Evolutionary conservation across 2,329 filamentous ascomycete species (phyloP).

Genomic region (Fusarium verrucosum): DNA sequence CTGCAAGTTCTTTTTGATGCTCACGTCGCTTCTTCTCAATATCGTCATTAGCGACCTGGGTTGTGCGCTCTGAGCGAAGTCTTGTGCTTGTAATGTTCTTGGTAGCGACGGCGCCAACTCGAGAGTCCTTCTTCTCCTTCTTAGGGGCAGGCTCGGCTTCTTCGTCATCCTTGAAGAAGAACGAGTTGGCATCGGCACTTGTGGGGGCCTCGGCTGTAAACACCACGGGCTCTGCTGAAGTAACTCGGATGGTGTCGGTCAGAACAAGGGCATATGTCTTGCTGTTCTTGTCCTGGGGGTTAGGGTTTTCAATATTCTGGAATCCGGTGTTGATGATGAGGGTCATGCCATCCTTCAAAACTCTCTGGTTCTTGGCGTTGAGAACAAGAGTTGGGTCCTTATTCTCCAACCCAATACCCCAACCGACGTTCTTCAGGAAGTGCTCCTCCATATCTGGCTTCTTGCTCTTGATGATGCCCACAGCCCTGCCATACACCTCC

Average conservation of each 20-base stretch:
- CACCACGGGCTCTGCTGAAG: constrained; percentile 78
- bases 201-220: constrained; percentile 94
- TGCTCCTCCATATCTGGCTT: constrained; percentile 96
- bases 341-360: constrained; percentile 96
- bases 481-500: constrained; percentile 90
- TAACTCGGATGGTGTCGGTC: constrained; percentile 92
- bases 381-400: constrained; percentile 84
- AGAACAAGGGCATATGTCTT: constrained; percentile 89
- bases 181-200: constrained; percentile 92
- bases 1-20: constrained; percentile 88
- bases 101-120: constrained; percentile 86
- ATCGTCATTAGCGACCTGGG: constrained; percentile 83
- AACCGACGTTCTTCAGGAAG: constrained; percentile 91
- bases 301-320: constrained; percentile 85
- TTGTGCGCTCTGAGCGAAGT: constrained; percentile 87
- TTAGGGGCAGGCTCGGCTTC: constrained; percentile 87
- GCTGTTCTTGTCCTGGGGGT: constrained; percentile 88
- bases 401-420: constrained; percentile 91
- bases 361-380: constrained; percentile 84
- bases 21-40: constrained; percentile 86
- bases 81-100: constrained; percentile 97
- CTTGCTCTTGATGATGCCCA: constrained; percentile 82
- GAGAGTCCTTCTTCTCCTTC: constrained; percentile 85
- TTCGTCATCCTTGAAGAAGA: constrained; percentile 98
- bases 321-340: constrained; percentile 90